A percentile compares a stretch with the other conserved stretches of the same genome.
Conservation (phyloP, 164 flowering plant species). For the Macadamia tetraphylla region DNA sequence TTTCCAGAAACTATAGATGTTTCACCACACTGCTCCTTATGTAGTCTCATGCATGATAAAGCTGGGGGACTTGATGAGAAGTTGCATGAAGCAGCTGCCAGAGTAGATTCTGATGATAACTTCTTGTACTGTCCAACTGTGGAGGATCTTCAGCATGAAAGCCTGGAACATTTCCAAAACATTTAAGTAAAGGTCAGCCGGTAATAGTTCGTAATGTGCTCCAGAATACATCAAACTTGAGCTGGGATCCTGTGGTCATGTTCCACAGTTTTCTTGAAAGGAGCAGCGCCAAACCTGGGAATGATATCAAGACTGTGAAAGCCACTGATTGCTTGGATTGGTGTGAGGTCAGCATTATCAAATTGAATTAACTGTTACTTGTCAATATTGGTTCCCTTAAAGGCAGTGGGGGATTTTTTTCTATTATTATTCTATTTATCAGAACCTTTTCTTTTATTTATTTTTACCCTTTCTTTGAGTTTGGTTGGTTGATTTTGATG, state of each 20-base stretch:
- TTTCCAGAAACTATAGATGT: conserved; percentile 37
- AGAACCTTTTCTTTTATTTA: background rate
- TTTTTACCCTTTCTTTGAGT: no score
- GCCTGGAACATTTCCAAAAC: conserved; percentile 67
- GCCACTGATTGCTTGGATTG: conserved; percentile 49
- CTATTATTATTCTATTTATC: background rate
- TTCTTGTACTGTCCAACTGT: conserved; percentile 46
- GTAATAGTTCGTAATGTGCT: conserved; percentile 61
- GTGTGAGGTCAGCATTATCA: conserved; percentile 56
- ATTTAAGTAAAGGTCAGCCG: conserved; percentile 73
- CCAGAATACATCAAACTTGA: conserved; percentile 25
- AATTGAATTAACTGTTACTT: background rate
- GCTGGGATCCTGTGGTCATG: conserved; percentile 71
- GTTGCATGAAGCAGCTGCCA: conserved; percentile 31
- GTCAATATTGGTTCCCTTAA: background rate
- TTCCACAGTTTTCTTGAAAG: conserved; percentile 42
- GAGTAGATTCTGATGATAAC: conserved; percentile 51
- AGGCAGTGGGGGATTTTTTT: no score
- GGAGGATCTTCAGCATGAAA: conserved; percentile 33
- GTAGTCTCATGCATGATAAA: conserved; percentile 23
- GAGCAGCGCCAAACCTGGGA: conserved; percentile 18
- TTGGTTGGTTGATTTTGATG: no score
- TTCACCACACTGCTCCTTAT: conserved; percentile 40
- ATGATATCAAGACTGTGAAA: conserved; percentile 20
- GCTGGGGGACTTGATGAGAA: conserved; percentile 19